Evolutionary conservation across 768 basidiomycete species (phyloP), one percentile per base, ranked within the genome.

Genomic region (Hemileccinum impolitum): DNA sequence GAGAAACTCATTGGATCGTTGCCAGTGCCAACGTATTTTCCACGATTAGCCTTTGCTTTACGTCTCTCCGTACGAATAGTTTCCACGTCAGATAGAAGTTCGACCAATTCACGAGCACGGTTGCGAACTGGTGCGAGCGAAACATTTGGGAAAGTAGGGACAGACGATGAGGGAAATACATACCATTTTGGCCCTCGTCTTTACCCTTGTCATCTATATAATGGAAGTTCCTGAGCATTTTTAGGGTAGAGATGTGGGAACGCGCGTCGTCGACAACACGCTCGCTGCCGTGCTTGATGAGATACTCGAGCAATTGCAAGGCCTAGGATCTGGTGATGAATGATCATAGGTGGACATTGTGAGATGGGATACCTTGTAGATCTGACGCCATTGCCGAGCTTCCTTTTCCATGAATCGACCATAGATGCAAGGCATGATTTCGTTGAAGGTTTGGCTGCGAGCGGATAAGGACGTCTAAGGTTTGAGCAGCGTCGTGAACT

Each of bases 161-260:
- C n/a, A 21, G 34, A n/a, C 6, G n/a, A 14, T 36, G 30, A 23
- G 7, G 4, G 13, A 28, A 11, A n/a, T 26, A 46, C 72, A n/a
- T 54, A 93, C 94, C 93, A 60, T 99, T 99, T 59, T 96, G 79
- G 6, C 96, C 96, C 68, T 99, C 92, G 62, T 99, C 96, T 67
- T 99, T 98, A 42, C 92, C 94, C 72, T 95, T 95, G 55, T 98
- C 95, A 56, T 99, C 96, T 48, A 97, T 90, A 67, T 97, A 97
- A 65, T 98, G 95, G 72, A 99, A 99, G 62, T 87, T 96, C 49
- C 94, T 75, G 11, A 98, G 80, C 91, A 98, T 97, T 73, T 98
- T 98, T 59, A 99, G 78, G 17, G 94, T 95, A 23, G 92, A 87
- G 23, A 97, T 75, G 67, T 98, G 96, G 1, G 91, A 88, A 44